Conservation (phyloP, 441 rosid species). For the Aleurites moluccanus region DNA sequence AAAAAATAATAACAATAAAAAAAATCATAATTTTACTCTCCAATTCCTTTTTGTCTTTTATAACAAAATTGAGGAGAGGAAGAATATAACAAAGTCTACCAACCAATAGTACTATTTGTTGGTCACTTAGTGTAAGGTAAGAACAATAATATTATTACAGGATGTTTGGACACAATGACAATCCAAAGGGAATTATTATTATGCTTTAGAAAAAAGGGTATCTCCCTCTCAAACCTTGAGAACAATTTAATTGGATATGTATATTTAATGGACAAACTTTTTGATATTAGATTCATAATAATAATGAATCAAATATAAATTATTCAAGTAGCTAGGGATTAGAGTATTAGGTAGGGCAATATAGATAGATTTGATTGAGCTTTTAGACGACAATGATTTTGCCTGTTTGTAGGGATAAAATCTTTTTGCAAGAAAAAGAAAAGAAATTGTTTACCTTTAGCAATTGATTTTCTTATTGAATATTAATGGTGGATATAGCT, state of each 20-base stretch:
- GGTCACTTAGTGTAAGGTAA: slow-evolving; percentile 5
- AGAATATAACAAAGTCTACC: slow-evolving; percentile 7
- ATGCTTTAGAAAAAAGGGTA: slow-evolving; percentile 19
- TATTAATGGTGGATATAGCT: neutral
- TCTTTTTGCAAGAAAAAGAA: neutral
- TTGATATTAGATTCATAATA: slow-evolving; percentile 6
- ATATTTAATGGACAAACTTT: neutral
- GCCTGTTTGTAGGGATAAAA: slow-evolving; percentile 22
- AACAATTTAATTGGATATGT: slow-evolving; percentile 29
- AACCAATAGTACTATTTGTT: slow-evolving; percentile 11
- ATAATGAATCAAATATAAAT: slow-evolving; percentile 10
- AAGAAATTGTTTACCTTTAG: slow-evolving; percentile 18
- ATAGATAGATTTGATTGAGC: slow-evolving; percentile 24
- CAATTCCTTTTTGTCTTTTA: slow-evolving; percentile 9
- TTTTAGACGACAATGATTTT: slow-evolving; percentile 44
- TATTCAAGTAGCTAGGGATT: slow-evolving; percentile 25
- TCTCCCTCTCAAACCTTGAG: slow-evolving; percentile 28
- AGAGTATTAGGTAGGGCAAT: slow-evolving; percentile 13
- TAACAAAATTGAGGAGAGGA: neutral
- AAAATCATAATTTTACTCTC: neutral
- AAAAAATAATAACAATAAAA: no score
- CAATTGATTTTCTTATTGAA: slow-evolving; percentile 13
- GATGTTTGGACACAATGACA: slow-evolving; percentile 21
- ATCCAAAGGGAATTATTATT: slow-evolving; percentile 19
- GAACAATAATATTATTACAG: neutral